These are phyloP conservation scores for Penicillium brasilianum DNA, from an alignment of 2,329 filamentous ascomycete species.

Conservation along the genomic window DNA sequence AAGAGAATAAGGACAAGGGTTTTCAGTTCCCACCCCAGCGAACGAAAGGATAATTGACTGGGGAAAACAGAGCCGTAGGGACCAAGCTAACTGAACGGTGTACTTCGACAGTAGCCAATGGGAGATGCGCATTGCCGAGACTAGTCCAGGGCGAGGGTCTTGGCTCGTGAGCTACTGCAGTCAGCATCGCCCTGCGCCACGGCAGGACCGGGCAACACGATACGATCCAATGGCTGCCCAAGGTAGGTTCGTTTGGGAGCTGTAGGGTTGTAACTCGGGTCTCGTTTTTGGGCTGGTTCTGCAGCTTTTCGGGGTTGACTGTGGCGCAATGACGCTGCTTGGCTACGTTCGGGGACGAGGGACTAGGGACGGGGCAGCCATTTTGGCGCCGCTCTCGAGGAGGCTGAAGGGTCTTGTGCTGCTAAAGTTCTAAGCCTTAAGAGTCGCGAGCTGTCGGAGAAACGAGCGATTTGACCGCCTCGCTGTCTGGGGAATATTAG, in stretches of 20 bases:
- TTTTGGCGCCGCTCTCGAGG: background rate
- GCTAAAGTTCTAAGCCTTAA: background rate
- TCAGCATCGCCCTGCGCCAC: slow-evolving; percentile 17
- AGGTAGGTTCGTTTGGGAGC: background rate
- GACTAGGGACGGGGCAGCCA: background rate
- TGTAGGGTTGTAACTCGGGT: background rate
- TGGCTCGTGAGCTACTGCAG: slow-evolving; percentile 16
- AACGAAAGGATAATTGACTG: background rate
- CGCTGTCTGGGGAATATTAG: background rate
- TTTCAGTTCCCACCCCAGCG: background rate
- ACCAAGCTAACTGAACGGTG: background rate
- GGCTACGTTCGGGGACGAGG: background rate
- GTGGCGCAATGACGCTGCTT: slow-evolving; percentile 5
- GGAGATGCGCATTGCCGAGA: slow-evolving; percentile 9
- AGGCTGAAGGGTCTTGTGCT: background rate
- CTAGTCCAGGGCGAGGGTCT: slow-evolving; percentile 6
- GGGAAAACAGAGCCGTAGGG: background rate
- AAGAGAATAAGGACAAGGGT: background rate
- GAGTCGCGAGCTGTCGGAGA: background rate
- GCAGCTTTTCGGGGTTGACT: background rate
- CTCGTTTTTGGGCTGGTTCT: background rate
- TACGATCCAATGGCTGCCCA: slow-evolving; percentile 19
- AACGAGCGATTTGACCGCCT: background rate
- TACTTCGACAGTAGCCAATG: slow-evolving; percentile 16
- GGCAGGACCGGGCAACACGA: slow-evolving; percentile 1